Percentiles rank a stretch among this genome's conserved stretches.
phyloP scores from a whole-genome alignment of 2,329 filamentous ascomycete genomes.

The Celoporthe dispersa region DNA sequence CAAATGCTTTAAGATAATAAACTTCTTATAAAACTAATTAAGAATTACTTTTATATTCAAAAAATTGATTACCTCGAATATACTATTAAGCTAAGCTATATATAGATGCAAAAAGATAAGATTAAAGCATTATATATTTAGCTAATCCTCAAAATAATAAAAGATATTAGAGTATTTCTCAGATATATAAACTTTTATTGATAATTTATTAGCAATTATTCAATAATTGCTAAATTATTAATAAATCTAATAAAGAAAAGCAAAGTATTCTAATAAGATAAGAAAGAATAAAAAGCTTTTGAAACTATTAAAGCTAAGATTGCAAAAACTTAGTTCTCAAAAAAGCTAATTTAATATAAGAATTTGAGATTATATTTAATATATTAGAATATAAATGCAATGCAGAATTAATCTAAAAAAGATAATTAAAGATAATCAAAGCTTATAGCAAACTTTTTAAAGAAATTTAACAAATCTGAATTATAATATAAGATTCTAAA shows the following conservation, averaged over 20 bases:
- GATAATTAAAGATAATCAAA: neutral
- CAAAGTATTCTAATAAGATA: neutral
- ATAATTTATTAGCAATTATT: too few relatives aligned
- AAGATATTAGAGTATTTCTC: neutral
- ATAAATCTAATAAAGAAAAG: neutral
- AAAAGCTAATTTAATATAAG: too few relatives aligned
- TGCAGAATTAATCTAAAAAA: too few relatives aligned
- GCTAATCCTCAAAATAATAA: neutral
- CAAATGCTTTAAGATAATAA: neutral
- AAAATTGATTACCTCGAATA: neutral
- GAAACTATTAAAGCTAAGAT: too few relatives aligned
- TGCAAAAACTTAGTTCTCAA: neutral
- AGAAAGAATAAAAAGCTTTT: neutral
- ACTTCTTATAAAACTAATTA: neutral
- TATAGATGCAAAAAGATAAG: neutral
- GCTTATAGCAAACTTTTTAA: neutral
- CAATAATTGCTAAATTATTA: neutral
- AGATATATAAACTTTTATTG: neutral
- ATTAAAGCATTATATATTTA: neutral
- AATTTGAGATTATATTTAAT: neutral
- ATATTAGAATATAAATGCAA: too few relatives aligned
- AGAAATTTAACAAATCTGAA: neutral
- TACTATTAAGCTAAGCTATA: neutral
- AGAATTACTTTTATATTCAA: neutral
- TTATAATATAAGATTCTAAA: neutral